Evolutionary conservation across 2,329 filamentous ascomycete genomes (phyloP).

Genomic region (Trichoderma sp.): DNA sequence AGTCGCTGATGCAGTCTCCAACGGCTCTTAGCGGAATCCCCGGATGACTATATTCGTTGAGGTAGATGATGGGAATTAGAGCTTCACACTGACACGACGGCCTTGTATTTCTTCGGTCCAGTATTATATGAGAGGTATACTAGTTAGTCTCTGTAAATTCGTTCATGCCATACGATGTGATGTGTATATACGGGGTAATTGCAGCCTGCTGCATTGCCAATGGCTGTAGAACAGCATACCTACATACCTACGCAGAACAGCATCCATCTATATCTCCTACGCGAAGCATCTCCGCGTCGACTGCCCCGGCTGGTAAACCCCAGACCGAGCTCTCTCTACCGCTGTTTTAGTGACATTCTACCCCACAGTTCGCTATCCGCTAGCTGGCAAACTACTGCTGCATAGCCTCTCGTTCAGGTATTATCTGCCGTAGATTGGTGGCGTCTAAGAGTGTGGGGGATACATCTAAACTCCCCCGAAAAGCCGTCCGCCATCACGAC

Average conservation of each 20-base stretch:
- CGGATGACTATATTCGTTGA: not conserved
- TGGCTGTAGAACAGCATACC: not conserved
- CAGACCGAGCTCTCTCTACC: not conserved
- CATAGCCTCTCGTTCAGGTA: not conserved
- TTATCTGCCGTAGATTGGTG: not conserved
- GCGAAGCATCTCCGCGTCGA: not conserved
- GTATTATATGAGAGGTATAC: not conserved
- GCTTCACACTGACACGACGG: not conserved
- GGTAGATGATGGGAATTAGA: not conserved
- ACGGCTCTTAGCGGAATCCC: not conserved
- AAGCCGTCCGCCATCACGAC: not conserved
- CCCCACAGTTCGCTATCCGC: not conserved
- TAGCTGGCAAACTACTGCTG: not conserved
- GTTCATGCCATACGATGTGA: not conserved
- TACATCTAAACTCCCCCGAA: constrained; percentile 17
- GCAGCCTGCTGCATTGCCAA: not conserved
- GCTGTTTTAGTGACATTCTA: not conserved
- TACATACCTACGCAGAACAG: not conserved
- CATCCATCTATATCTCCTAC: not conserved
- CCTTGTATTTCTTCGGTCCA: not conserved
- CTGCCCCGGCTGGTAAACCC: not conserved
- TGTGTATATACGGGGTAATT: not conserved
- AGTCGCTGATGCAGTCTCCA: not conserved
- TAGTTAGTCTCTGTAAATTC: not conserved
- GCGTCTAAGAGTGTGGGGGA: constrained; percentile 12